A percentile compares a stretch with the other conserved stretches of the same genome.
Evolutionary conservation across 805 yeast genomes (phyloP).

Genomic region (Suhomyces faveliae): DNA sequence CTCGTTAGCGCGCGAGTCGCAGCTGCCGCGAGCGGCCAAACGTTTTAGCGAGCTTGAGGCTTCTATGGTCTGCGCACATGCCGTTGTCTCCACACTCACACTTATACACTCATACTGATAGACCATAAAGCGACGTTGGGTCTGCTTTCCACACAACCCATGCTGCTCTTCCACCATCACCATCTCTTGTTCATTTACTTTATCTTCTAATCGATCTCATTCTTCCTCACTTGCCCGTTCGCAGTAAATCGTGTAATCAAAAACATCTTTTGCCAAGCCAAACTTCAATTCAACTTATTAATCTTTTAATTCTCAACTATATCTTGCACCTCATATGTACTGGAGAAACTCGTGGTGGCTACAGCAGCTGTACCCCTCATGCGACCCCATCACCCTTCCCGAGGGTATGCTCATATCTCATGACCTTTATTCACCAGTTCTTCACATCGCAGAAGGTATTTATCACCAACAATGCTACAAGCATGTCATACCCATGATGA

Average conservation of each 20-base stretch:
- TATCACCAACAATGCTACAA: conserved; percentile 35
- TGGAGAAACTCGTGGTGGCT: conserved; percentile 30
- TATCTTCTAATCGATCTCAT: not conserved
- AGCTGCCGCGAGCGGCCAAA: too few relatives aligned
- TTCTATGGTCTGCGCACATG: too few relatives aligned
- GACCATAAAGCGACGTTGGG: too few relatives aligned
- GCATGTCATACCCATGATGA: conserved; percentile 35
- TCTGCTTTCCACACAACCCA: too few relatives aligned
- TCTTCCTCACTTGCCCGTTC: not conserved
- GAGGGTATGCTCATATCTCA: conserved; percentile 37
- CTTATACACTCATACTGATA: too few relatives aligned
- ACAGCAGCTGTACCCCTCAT: conserved; percentile 27
- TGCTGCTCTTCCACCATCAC: not conserved
- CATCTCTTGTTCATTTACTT: not conserved
- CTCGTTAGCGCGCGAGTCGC: too few relatives aligned
- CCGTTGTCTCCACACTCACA: too few relatives aligned
- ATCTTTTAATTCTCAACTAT: not conserved
- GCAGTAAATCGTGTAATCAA: not conserved
- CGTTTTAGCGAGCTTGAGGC: too few relatives aligned
- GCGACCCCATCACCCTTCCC: conserved; percentile 27
- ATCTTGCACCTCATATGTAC: conserved; percentile 23
- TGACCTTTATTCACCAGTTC: conserved; percentile 18
- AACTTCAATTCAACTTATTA: too few relatives aligned
- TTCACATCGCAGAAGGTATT: conserved; percentile 20
- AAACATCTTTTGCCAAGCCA: not conserved